Base-by-base conservation (phyloP, 306 rosid species). In the Cicer chorassanicum region DNA sequence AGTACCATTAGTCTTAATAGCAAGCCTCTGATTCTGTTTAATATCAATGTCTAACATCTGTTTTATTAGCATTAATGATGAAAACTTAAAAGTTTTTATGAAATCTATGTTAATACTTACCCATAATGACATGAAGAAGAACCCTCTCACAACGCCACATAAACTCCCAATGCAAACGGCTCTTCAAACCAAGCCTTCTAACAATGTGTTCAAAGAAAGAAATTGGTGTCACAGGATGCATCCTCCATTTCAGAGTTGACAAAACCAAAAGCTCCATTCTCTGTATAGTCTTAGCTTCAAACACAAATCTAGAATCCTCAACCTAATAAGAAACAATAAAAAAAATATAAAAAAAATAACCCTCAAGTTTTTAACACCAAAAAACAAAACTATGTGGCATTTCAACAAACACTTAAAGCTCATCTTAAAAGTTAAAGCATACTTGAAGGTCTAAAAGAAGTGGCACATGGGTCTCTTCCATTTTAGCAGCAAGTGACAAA, bases 191-290 rank as follows among this genome's bases (percentile, higher is more conserved):
- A 65, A 94, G 88, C 84, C 93, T 90, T 83, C 93, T 88, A 8
- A 81, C 87, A 76, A 91, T 82, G 84, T 88, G 96, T 78, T 86
- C 90, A 70, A 91, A 91, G 90, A 87, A 94, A 9, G 96, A 89
- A 81, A 87, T 87, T 21, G 98, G 96, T 66, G 96, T 94, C 65
- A 94, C 91, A 4, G 93, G 98, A 82, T 87, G 87, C 97, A 90
- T 87, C 91, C 88, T 88, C 98, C 98, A 94, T 70, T 86, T 70
- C 42, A 94, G 96, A 66, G 98, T 86, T 4, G 97, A 87, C 49
- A 91, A 81, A 77, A 94, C 95, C 63, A 94, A 70, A 73, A 94
- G 95, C 86, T 94, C 98, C 98, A 94, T 94, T 91, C 97, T 90
- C 73, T 87, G 92, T 36, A 94, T 83, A 54, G 92, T 90, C 80